A percentile compares a stretch with the other conserved stretches of the same genome.
Conservation (phyloP, 257 asterid genomes). For the Parsonsia alboflavescens region DNA sequence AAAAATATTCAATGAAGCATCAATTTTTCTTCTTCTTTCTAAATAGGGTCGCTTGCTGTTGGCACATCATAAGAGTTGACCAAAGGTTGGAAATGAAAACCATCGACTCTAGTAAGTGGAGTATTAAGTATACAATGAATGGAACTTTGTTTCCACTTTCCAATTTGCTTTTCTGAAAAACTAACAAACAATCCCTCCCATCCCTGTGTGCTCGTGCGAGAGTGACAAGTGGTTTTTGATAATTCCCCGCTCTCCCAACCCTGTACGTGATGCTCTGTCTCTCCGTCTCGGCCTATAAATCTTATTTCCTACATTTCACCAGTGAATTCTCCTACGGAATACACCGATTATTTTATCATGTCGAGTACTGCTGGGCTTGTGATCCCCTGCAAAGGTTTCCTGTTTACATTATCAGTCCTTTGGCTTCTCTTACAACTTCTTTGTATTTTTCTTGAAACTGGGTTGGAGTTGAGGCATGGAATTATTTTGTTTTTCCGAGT, state of each 20-base stretch:
- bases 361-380: constrained; percentile 13
- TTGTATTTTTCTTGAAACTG: too few species aligned
- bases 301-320: background rate
- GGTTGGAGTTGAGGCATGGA: too few species aligned
- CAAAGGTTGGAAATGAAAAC: background rate
- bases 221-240: constrained; percentile 9
- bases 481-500: too few species aligned
- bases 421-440: too few species aligned
- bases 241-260: background rate
- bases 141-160: too few species aligned
- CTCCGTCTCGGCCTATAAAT: background rate
- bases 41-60: too few species aligned
- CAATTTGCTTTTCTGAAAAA: background rate
- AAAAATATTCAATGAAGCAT: too few species aligned
- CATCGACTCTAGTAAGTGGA: background rate
- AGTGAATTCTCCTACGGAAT: background rate
- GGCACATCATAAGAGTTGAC: background rate
- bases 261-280: too few species aligned
- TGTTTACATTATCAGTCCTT: background rate
- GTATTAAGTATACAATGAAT: too few species aligned
- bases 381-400: constrained; percentile 13
- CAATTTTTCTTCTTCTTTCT: too few species aligned
- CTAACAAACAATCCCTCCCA: background rate
- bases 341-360: background rate
- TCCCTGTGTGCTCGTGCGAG: background rate